Base-by-base conservation (phyloP, 495 filamentous ascomycete genomes). In the Neurospora sp. region DNA sequence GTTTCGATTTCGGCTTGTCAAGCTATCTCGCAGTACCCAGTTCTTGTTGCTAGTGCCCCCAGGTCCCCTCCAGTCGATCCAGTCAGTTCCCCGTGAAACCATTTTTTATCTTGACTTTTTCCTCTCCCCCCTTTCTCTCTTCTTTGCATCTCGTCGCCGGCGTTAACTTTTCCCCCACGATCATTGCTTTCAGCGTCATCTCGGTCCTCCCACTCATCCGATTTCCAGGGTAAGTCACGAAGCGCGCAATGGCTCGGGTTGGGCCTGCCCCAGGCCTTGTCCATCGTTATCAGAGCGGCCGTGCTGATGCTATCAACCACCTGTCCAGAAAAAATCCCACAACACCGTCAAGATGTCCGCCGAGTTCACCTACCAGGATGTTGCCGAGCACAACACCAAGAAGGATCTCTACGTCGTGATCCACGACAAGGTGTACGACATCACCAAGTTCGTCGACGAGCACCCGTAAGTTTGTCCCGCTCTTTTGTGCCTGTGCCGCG, bases 361-460 rank as follows among this genome's bases (percentile, higher is more conserved):
- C 75, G 88, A 93, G 83, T 88, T 91, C 84, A 97, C 95, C 72
- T 93, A 92, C 85, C 84, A 90, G 77, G 93, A 98, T 78, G 90
- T 98, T 81, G 87, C 92, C 74, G 88, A 87, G 80, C 96, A 99
- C 87, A 92, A 90, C 85, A 91, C 90, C 80, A 98, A 98, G 91
- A 98, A 98, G 89, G 94, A 98, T 81, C 87, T 97, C 69, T 96
- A 88, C 85, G 76, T 98, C 75, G 91, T 98, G 73, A 88, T 98
- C 79, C 93, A 98, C 87, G 95, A 98, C 83, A 95, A 96, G 86
- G 91, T 99, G 83, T 99, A 98, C 89, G 90, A 97, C 81, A 82
- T 87, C 77, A 87, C 88, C 76, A 92, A 88, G 80, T 99, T 99
- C 85, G 87, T 98, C 73, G 95, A 98, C 82, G 96, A 99, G 90